Evolutionary conservation across 306 rosid genomes (phyloP).

Genomic region (Sophora flavescens): DNA sequence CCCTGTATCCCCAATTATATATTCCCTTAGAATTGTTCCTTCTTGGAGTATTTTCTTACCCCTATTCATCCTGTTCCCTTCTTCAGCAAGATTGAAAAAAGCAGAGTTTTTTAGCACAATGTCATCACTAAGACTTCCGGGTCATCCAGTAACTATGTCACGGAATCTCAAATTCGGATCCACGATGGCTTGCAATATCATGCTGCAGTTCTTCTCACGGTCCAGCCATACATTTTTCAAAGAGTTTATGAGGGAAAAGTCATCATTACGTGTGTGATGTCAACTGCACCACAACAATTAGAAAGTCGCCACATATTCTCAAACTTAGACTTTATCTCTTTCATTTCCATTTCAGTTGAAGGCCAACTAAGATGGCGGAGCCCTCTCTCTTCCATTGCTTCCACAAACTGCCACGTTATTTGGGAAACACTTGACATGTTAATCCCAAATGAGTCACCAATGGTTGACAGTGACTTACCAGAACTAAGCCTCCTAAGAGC

Average conservation of each 20-base stretch:
- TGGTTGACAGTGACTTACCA: too few relatives aligned
- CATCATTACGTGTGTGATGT: slow-evolving; percentile 85
- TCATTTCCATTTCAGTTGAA: slow-evolving; percentile 69
- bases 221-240: slow-evolving; percentile 77
- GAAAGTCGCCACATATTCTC: slow-evolving; percentile 72
- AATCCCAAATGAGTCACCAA: too few relatives aligned
- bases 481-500: too few relatives aligned
- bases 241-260: slow-evolving; percentile 72
- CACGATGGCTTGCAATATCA: slow-evolving; percentile 85
- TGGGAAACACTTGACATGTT: slow-evolving; percentile 89
- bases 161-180: slow-evolving; percentile 82
- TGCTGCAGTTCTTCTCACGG: slow-evolving; percentile 83
- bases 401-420: slow-evolving; percentile 89
- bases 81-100: slow-evolving; percentile 67
- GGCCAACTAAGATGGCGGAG: slow-evolving; percentile 88
- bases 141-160: slow-evolving; percentile 87
- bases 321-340: slow-evolving; percentile 71
- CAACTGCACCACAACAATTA: slow-evolving; percentile 91
- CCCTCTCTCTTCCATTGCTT: slow-evolving; percentile 88
- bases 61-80: slow-evolving; percentile 69
- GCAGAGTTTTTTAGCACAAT: slow-evolving; percentile 69
- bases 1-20: slow-evolving; percentile 75
- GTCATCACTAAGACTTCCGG: slow-evolving; percentile 80
- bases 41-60: slow-evolving; percentile 52
- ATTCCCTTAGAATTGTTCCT: slow-evolving; percentile 65